These are phyloP conservation scores for Globisporangium okanoganense DNA, from an alignment of 352 stramenopile species.

Conservation along the genomic window DNA sequence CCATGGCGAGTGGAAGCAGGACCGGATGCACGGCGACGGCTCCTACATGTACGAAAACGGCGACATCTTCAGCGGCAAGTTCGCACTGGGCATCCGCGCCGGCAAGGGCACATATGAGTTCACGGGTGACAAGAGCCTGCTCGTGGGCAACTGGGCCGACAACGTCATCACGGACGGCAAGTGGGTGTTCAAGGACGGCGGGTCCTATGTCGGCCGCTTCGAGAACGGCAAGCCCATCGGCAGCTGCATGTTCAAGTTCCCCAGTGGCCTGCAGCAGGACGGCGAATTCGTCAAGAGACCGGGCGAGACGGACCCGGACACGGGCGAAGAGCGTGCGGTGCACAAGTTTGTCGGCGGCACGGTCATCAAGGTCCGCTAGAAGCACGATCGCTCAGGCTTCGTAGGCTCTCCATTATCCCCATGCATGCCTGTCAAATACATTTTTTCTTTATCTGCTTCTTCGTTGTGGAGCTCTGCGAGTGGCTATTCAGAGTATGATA, in stretches of 20 bases:
- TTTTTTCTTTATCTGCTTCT: constrained; percentile 4
- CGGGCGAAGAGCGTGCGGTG: constrained; percentile 41
- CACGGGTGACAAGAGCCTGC: constrained; percentile 67
- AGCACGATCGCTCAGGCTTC: too few species aligned
- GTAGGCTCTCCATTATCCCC: neutral
- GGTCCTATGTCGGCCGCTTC: constrained; percentile 81
- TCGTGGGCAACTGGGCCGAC: constrained; percentile 85
- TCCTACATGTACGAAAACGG: constrained; percentile 90
- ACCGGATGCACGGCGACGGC: constrained; percentile 87
- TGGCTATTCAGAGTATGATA: too few species aligned
- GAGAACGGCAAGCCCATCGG: constrained; percentile 85
- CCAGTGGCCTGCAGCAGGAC: constrained; percentile 78
- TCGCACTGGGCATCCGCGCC: constrained; percentile 71
- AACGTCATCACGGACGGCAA: constrained; percentile 87
- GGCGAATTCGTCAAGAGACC: constrained; percentile 77
- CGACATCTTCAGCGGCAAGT: constrained; percentile 90
- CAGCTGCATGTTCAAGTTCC: constrained; percentile 85
- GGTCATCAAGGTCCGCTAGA: constrained; percentile 67
- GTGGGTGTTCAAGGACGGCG: constrained; percentile 89
- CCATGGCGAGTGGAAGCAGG: constrained; percentile 84
- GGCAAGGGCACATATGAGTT: constrained; percentile 91
- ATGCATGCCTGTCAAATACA: constrained; percentile 7
- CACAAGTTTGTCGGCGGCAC: constrained; percentile 72
- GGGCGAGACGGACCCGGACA: constrained; percentile 27
- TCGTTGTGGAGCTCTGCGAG: neutral